phyloP scores from a whole-genome alignment of 2,329 filamentous ascomycete species.

The Trichoderma asperellum region DNA sequence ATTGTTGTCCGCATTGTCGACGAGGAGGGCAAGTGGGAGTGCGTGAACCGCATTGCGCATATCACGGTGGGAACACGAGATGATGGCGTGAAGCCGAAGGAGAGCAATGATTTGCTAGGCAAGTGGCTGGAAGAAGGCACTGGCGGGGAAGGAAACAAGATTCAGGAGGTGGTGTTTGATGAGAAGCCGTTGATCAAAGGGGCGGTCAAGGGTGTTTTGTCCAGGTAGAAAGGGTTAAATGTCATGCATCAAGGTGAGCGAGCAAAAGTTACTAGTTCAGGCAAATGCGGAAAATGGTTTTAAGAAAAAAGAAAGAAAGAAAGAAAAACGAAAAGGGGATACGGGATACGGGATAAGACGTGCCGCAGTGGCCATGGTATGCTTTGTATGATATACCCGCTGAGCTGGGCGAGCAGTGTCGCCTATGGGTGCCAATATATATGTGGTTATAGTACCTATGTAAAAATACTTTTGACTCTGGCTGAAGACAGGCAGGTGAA shows the following conservation, averaged over 20 bases:
- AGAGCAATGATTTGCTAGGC: constrained; percentile 84
- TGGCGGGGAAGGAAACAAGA: constrained; percentile 46
- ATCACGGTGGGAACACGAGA: constrained; percentile 86
- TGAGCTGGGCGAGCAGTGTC: neutral
- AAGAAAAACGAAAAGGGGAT: no score
- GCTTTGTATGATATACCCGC: constrained; percentile 1
- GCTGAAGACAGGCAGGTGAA: neutral
- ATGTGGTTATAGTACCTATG: neutral
- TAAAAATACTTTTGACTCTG: neutral
- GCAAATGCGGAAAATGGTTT: no score
- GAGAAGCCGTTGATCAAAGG: constrained; percentile 51
- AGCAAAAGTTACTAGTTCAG: no score
- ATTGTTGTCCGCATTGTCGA: constrained; percentile 78
- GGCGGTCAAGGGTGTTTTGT: constrained; percentile 52
- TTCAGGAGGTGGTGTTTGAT: constrained; percentile 55
- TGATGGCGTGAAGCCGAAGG: constrained; percentile 79
- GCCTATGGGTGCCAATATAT: neutral
- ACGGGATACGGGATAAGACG: neutral
- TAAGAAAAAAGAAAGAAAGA: neutral
- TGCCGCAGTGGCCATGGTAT: neutral
- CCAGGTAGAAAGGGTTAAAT: constrained; percentile 43
- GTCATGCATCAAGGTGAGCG: neutral
- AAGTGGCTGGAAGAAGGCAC: constrained; percentile 69
- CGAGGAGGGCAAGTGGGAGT: constrained; percentile 62
- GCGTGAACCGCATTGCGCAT: constrained; percentile 78